Base-by-base conservation (phyloP, 2,329 filamentous ascomycete species). In the Akanthomyces muscarius region DNA sequence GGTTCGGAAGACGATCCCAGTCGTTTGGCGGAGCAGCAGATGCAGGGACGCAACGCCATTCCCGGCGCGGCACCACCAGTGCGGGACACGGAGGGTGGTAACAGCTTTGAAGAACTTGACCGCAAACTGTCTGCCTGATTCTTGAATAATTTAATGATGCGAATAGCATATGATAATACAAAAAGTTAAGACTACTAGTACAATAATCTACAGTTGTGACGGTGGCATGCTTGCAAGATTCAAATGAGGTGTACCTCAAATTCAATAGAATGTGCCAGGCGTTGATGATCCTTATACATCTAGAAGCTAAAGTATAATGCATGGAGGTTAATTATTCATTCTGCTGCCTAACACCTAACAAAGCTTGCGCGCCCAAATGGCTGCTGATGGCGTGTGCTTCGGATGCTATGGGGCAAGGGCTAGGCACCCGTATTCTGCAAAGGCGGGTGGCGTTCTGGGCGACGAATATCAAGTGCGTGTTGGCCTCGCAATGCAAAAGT, bases 1-100 rank as follows among this genome's bases (percentile, higher is more conserved):
- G 82, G 81, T 2, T 77, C 75, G 6, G 72, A 77, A 68, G 71
- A 81, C 63, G 82, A 84, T 66, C 82, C 82, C 4, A 75, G 76
- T 57, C 68, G 77, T 10, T 63, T 75, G 45, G 81, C 81, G 5
- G 81, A 82, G 71, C 66, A 72, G 47, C 76, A 77, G 66, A 75
- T 84, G 41, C 65, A 71, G 63, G 62, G 68, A 52, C 67, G 66
- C 18, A 50, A 59, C 28, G 38, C 47, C 16, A 44, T 60, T 23
- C 18, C 47, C 6, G 47, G 57, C 36, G 2, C 47, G 7, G 57
- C 47, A 25, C 47, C 47, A 10, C 36, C 57, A 16, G 57, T 52
- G 23, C 36, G 47, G 57, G 25, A 44, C 6, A 52, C 25, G 1
- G 6, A 51, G 2, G 47, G 36, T n/a, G 47, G n/a, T 23, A 60